phyloP scores from a whole-genome alignment of 2,329 filamentous ascomycete species.

The Lachnellula subtilissima region DNA sequence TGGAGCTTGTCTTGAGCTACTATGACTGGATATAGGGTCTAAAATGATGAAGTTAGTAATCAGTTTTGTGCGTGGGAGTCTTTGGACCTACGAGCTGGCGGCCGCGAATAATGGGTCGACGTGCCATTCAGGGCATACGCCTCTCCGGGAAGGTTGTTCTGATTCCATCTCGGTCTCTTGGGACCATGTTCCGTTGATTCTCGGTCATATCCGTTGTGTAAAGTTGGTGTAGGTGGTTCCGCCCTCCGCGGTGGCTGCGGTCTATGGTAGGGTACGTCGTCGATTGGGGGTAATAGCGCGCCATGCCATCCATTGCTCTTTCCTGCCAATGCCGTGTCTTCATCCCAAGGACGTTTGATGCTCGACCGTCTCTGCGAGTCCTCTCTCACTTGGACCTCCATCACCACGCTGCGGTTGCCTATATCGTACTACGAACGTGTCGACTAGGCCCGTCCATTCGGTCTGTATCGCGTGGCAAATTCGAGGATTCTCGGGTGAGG shows the following conservation, averaged over 20 bases:
- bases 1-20: constrained; percentile 8
- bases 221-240: constrained; percentile 7
- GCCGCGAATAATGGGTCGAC: constrained; percentile 9
- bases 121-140: constrained; percentile 14
- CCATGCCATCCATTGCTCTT: constrained; percentile 16
- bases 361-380: constrained; percentile 24
- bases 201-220: constrained; percentile 10
- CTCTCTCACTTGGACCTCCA: constrained; percentile 29
- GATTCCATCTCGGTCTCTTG: constrained; percentile 21
- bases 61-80: neutral
- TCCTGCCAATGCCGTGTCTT: constrained; percentile 13
- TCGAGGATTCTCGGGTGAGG: neutral
- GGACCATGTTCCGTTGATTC: constrained; percentile 14
- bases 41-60: constrained; percentile 12
- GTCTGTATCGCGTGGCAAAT: constrained; percentile 25
- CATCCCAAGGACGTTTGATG: constrained; percentile 30
- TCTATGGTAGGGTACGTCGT: constrained; percentile 15
- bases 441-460: constrained; percentile 28
- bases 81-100: constrained; percentile 15
- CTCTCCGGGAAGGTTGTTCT: constrained; percentile 14
- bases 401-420: constrained; percentile 25
- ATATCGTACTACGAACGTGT: constrained; percentile 20
- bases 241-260: constrained; percentile 6
- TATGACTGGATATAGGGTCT: constrained; percentile 16
- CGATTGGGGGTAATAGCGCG: constrained; percentile 24